Conservation (phyloP, 2,329 filamentous ascomycete genomes). For the Tolypocladium inflatum region DNA sequence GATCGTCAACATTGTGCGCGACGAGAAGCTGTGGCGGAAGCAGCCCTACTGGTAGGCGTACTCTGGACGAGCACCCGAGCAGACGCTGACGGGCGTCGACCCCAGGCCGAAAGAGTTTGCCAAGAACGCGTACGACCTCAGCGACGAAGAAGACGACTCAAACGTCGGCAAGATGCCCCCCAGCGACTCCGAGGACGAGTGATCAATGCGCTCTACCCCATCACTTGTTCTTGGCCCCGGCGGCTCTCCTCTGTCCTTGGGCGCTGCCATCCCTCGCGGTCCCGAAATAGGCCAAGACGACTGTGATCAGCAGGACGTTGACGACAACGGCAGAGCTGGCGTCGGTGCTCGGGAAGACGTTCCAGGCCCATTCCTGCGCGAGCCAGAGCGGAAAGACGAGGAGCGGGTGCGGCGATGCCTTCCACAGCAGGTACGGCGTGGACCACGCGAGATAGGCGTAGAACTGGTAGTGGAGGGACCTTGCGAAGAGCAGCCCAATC, state of each 20-base stretch:
- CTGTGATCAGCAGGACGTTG: slow-evolving; percentile 55
- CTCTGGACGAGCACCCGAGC: neutral
- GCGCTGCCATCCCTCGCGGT: slow-evolving; percentile 21
- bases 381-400: slow-evolving; percentile 62
- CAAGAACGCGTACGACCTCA: slow-evolving; percentile 52
- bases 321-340: slow-evolving; percentile 56
- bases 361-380: slow-evolving; percentile 87
- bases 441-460: slow-evolving; percentile 87
- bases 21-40: slow-evolving; percentile 89
- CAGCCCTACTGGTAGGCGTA: slow-evolving; percentile 65
- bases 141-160: slow-evolving; percentile 67
- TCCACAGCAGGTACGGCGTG: slow-evolving; percentile 81
- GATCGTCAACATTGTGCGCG: slow-evolving; percentile 85
- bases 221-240: slow-evolving; percentile 21
- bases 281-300: slow-evolving; percentile 52
- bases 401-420: slow-evolving; percentile 57
- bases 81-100: slow-evolving; percentile 10
- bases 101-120: slow-evolving; percentile 70
- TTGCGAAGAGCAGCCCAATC: slow-evolving; percentile 75
- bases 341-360: slow-evolving; percentile 73
- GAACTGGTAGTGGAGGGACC: slow-evolving; percentile 91
- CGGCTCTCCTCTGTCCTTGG: neutral
- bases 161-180: slow-evolving; percentile 79
- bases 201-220: slow-evolving; percentile 11
- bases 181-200: slow-evolving; percentile 66